Evolutionary conservation across 2,329 filamentous ascomycete species (phyloP), one percentile per base, ranked within the genome.

Genomic region (Juglanconis juglandina): DNA sequence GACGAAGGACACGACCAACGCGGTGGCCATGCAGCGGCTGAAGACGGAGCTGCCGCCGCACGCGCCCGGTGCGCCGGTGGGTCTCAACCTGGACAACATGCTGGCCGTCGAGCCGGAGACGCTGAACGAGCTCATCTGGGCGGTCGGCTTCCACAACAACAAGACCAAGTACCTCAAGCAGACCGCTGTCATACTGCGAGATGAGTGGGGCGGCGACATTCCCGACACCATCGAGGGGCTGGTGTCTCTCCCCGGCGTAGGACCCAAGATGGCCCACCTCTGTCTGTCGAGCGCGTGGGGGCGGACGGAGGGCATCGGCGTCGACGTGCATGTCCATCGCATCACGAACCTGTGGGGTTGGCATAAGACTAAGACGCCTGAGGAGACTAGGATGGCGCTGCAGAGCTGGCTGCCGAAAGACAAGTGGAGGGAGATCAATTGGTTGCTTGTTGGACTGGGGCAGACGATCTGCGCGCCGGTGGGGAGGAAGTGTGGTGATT

Each of bases 291-390:
- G 89, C 0, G 88, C 69, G 82, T 86, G 84, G 84, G 74, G 76
- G 67, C 77, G 79, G 39, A 84, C 83, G 57, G 80, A 86, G 69
- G 93, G 93, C 7, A 96, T 97, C 65, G 93, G 93, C 33, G 93
- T 97, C 53, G 93, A 97, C 72, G 92, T 96, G 5, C 93, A 97
- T 74, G 93, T 97, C 3, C 93, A 96, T 75, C 89, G 93, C 58
- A 96, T 97, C 74, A 94, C 92, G 55, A 96, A 96, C 75, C 79
- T 96, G 34, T 96, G 92, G 92, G 90, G 91, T 3, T 97, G 93
- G 93, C 86, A 96, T 72, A 86, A 85, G 72, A 94, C 89, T 2
- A 87, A 86, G 68, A 89, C 79, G 11, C 93, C 93, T 0, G 93
- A 97, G 77, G 89, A 91, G 71, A 96, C 93, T 35, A 81, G 93